Base-by-base conservation (phyloP, 148 eudicot species). In the Vaccinium macrocarpon region DNA sequence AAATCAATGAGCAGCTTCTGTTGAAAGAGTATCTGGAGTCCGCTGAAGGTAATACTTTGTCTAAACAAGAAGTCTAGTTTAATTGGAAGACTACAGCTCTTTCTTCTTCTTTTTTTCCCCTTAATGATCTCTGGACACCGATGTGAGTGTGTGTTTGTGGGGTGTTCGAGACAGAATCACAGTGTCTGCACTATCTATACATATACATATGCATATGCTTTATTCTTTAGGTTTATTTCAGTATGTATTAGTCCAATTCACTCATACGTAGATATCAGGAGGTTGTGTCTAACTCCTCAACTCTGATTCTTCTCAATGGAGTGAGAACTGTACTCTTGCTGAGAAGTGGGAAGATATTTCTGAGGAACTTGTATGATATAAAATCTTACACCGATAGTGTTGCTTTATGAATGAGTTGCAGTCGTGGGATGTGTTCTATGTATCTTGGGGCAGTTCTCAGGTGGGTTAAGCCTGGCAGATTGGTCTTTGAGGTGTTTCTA, bases 11-110 rank as follows among this genome's bases (percentile, higher is more conserved):
- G 85, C 91, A 85, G 88, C 85, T 85, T 89, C 83, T 90, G 78
- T 87, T 97, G 90, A 91, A 92, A 88, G 92, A 92, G 77, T 85
- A 92, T 93, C 88, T 95, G 84, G 92, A 90, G 68, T 91, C 93
- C 86, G 74, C 83, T 77, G 78, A 89, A 88, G 99, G 99, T 95
- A 97, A 5, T 42, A 42, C 6, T 42, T 42, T 5, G 74, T 16
- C 71, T 48, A 15, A 11, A 35, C 52, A 49, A 72, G 49, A 53
- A 38, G 15, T 59, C 62, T 59, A 59, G 21, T 82, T 77, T 62
- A 68, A 72, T 53, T 21, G 25, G 82, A 38, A 55, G 48, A 57
- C 71, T 78, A 7, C 35, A 35, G 76, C 56, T 75, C 70, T 55
- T 25, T 57, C n/a, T 46, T 18, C 18, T 57, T 15, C 23, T 42